Percentiles rank a stretch among this genome's conserved stretches.
Conservation (phyloP, 495 filamentous ascomycete species). For the Aspergillus baeticus region DNA sequence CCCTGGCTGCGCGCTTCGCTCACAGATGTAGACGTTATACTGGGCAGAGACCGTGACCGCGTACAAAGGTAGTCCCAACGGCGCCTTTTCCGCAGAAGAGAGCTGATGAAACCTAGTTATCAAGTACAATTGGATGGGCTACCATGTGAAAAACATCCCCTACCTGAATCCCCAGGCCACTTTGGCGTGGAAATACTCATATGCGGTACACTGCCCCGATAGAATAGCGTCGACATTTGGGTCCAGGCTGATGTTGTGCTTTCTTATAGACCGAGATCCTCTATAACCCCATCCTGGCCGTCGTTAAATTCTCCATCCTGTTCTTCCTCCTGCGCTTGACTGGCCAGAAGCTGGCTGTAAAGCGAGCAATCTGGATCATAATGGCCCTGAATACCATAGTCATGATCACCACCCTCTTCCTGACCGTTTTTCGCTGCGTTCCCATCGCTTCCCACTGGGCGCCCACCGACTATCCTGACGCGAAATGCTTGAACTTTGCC, state of each 20-base stretch:
- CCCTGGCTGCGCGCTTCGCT: background rate
- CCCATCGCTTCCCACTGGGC: slow-evolving; percentile 41
- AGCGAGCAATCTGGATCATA: slow-evolving; percentile 36
- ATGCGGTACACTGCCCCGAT: slow-evolving; percentile 12
- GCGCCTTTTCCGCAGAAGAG: background rate
- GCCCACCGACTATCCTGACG: slow-evolving; percentile 9
- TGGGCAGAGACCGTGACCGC: slow-evolving; percentile 21
- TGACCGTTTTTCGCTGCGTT: slow-evolving; percentile 51
- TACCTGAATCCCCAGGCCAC: background rate
- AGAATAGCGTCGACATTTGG: too few species aligned
- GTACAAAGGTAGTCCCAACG: slow-evolving; percentile 13
- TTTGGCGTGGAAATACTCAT: slow-evolving; percentile 13
- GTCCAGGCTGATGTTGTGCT: too few species aligned
- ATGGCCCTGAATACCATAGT: slow-evolving; percentile 45
- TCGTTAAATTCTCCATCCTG: slow-evolving; percentile 54
- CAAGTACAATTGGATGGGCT: slow-evolving; percentile 47
- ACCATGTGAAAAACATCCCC: slow-evolving; percentile 40
- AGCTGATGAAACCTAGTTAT: slow-evolving; percentile 29
- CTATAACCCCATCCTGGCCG: slow-evolving; percentile 59
- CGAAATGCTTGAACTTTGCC: slow-evolving; percentile 19
- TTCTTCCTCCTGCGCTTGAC: slow-evolving; percentile 46
- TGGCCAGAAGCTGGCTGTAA: slow-evolving; percentile 28
- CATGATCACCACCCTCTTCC: slow-evolving; percentile 49
- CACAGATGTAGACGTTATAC: slow-evolving; percentile 14
- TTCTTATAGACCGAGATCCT: slow-evolving; percentile 51